Percentiles rank a stretch among this genome's conserved stretches.
Conservation (phyloP, 2,329 filamentous ascomycete species). For the Cladosporium sp. region DNA sequence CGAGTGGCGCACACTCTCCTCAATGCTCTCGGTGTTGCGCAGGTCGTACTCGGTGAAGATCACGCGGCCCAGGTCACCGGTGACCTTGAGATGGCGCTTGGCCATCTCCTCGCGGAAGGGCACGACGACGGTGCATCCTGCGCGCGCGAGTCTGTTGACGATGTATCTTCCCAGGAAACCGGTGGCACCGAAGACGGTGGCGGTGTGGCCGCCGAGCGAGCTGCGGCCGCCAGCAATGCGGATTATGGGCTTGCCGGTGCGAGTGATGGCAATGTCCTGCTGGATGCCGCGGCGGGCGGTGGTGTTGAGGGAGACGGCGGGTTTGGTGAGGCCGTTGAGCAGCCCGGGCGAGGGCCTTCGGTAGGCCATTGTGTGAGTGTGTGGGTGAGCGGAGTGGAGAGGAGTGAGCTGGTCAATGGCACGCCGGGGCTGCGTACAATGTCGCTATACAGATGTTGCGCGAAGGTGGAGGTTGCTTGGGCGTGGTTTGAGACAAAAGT, state of each 20-base stretch:
- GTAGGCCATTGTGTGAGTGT: background rate
- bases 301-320: slow-evolving; percentile 28
- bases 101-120: slow-evolving; percentile 97
- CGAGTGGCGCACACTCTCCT: slow-evolving; percentile 94
- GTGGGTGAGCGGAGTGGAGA: slow-evolving; percentile 14
- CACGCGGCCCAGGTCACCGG: slow-evolving; percentile 90
- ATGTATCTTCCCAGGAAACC: slow-evolving; percentile 96
- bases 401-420: slow-evolving; percentile 11
- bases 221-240: slow-evolving; percentile 81
- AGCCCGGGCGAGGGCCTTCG: slow-evolving; percentile 32
- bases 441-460: slow-evolving; percentile 3
- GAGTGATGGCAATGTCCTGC: slow-evolving; percentile 88
- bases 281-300: slow-evolving; percentile 57
- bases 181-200: slow-evolving; percentile 96
- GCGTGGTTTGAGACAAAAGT: background rate
- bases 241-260: slow-evolving; percentile 94
- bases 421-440: background rate
- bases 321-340: slow-evolving; percentile 31
- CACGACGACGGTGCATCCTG: slow-evolving; percentile 91
- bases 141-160: slow-evolving; percentile 88
- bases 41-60: slow-evolving; percentile 94
- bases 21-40: slow-evolving; percentile 90
- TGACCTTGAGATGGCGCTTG: slow-evolving; percentile 93
- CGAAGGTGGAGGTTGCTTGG: slow-evolving; percentile 4
- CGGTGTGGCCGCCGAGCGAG: slow-evolving; percentile 74